Evolutionary conservation across 139 green algal genomes (phyloP), one percentile per base, ranked within the genome.

Genomic region (Eudorina sp.): DNA sequence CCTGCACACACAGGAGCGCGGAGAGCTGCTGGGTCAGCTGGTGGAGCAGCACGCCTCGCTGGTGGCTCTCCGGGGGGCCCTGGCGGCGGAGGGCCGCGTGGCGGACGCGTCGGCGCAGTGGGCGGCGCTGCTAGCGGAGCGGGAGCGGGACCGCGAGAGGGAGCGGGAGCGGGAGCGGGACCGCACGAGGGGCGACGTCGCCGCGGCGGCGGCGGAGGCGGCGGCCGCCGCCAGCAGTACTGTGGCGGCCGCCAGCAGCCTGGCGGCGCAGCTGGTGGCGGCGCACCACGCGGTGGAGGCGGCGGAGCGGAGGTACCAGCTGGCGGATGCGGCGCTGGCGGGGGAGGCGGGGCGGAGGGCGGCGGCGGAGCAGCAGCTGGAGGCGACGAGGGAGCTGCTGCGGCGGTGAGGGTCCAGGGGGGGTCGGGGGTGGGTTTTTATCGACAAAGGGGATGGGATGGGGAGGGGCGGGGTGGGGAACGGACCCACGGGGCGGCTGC

Each of bases 1-100:
- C n/a, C n/a, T n/a, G n/a, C n/a, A n/a, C 75, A 0, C 74, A 4
- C 62, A 77, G 53, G 92, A 95, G 85, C 90, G 92, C 9, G 90
- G 68, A 4, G 90, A 92, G 69, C 87, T 95, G 84, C 89, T 95
- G 86, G 83, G 70, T 7, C 27, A 81, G 53, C 78, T 95, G 66
- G 92, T 85, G 83, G 87, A 92, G 36, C 93, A 94, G 46, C 79
- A 75, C 62, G 89, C 58, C 84, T 70, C 40, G 46, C 62, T 91
- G 53, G 68, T 92, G 38, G 90, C 89, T 43, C 68, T 93, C 73
- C 76, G 92, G 41, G 64, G 64, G 0, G 55, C 64, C 36, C 53
- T 90, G 68, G 84, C 66, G 64, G 78, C 53, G 43, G 84, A 92
- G 89, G 84, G 43, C 29, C 62, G 80, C 1, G 80, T 34, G n/a